A percentile compares a stretch with the other conserved stretches of the same genome.
These are phyloP conservation scores for Euphrasia confusa DNA, from an alignment of 257 asterid species.

Conservation along the genomic window DNA sequence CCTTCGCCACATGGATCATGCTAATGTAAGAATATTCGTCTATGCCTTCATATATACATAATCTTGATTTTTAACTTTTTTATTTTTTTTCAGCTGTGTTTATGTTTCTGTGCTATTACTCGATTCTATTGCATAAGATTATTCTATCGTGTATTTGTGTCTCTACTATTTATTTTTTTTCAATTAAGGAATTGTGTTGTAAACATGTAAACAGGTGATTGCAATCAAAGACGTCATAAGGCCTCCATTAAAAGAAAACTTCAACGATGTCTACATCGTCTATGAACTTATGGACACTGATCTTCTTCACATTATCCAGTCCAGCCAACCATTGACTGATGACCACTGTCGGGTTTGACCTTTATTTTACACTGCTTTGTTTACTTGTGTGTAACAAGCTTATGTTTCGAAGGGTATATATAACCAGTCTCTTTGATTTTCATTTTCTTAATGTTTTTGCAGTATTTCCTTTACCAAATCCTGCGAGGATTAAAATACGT, in stretches of 20 bases:
- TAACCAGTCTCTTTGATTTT: neutral
- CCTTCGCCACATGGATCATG: constrained; percentile 90
- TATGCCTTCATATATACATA: neutral
- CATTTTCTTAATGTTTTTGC: constrained; percentile 25
- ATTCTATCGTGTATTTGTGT: neutral
- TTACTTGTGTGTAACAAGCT: too few relatives aligned
- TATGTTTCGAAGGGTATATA: too few relatives aligned
- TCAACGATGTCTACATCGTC: constrained; percentile 93
- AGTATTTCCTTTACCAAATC: constrained; percentile 94
- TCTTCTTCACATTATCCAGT: constrained; percentile 92
- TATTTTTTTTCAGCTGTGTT: too few relatives aligned
- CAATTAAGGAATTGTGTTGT: neutral
- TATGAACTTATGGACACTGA: constrained; percentile 97
- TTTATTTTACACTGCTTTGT: constrained; percentile 23
- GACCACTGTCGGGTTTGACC: constrained; percentile 97
- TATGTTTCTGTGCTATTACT: too few relatives aligned
- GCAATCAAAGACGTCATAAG: constrained; percentile 86
- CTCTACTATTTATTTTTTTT: neutral
- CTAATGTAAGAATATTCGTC: constrained; percentile 49
- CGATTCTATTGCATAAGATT: too few relatives aligned
- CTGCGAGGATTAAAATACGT: constrained; percentile 89
- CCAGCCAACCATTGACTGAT: constrained; percentile 74
- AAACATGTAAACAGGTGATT: constrained; percentile 48
- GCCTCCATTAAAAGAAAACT: constrained; percentile 92
- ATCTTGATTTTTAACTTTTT: neutral